Percentiles rank a stretch among this genome's conserved stretches.
These are phyloP conservation scores for Pythium periplocum DNA, from an alignment of 352 stramenopile genomes.

Conservation along the genomic window DNA sequence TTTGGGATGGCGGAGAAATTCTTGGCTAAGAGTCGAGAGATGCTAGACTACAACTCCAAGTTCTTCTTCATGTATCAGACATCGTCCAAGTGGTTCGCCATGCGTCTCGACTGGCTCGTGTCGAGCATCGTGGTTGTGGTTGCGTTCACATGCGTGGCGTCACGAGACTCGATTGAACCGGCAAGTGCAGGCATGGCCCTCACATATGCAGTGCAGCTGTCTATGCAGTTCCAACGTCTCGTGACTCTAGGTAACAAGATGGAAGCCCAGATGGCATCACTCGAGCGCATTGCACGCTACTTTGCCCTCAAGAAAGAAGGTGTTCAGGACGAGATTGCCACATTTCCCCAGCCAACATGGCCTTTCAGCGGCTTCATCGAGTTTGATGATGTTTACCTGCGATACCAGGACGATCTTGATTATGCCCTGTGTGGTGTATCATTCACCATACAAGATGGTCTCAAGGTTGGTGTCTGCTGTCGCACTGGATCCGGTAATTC, in stretches of 20 bases:
- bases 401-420: no score
- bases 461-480: slow-evolving; percentile 25
- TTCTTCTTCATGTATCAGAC: slow-evolving; percentile 11
- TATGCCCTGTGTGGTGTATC: no score
- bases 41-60: slow-evolving; percentile 15
- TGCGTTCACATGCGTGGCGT: slow-evolving; percentile 5
- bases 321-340: no score
- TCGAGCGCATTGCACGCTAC: slow-evolving; percentile 22
- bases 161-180: slow-evolving; percentile 3
- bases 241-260: slow-evolving; percentile 11
- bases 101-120: slow-evolving; percentile 16
- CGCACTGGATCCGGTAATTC: slow-evolving; percentile 24
- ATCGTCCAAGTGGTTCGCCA: slow-evolving; percentile 9
- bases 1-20: slow-evolving; percentile 15
- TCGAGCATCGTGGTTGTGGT: slow-evolving; percentile 7
- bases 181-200: slow-evolving; percentile 11
- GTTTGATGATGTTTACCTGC: no score
- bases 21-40: slow-evolving; percentile 3
- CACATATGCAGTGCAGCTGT: slow-evolving; percentile 15
- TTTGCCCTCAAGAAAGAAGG: slow-evolving; percentile 14
- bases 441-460: not conserved
- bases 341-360: no score
- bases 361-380: no score
- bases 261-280: slow-evolving; percentile 25
- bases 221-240: slow-evolving; percentile 33